These are phyloP conservation scores for Dictyophora rubrovolvata DNA, from an alignment of 768 basidiomycete species.

Conservation along the genomic window DNA sequence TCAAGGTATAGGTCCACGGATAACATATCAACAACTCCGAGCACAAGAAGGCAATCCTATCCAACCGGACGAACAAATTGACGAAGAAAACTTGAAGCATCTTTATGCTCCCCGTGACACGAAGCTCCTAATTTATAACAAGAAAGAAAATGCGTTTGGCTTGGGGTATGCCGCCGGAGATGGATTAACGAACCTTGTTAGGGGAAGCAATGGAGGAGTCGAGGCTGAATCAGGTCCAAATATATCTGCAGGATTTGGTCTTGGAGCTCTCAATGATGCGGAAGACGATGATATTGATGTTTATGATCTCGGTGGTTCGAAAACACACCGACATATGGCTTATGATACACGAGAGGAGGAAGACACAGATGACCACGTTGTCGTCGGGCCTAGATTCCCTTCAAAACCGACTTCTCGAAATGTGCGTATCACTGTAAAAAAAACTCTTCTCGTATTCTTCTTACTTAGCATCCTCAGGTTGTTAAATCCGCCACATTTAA, in stretches of 20 bases:
- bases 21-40: conserved; percentile 66
- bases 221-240: conserved; percentile 10
- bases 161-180: conserved; percentile 68
- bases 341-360: conserved; percentile 58
- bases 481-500: conserved; percentile 38
- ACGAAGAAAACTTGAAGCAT: conserved; percentile 81
- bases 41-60: conserved; percentile 51
- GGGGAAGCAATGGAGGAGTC: conserved; percentile 27
- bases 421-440: background rate
- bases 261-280: conserved; percentile 85
- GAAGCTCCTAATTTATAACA: conserved; percentile 44
- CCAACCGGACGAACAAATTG: conserved; percentile 39
- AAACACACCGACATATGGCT: conserved; percentile 39
- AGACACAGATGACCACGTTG: conserved; percentile 43
- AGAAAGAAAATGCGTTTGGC: conserved; percentile 74
- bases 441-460: background rate
- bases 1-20: conserved; percentile 86
- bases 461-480: background rate
- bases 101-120: conserved; percentile 79
- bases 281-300: conserved; percentile 88
- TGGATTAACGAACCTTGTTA: conserved; percentile 47
- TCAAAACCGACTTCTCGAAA: background rate
- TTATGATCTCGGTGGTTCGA: conserved; percentile 44
- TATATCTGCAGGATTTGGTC: conserved; percentile 66
- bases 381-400: conserved; percentile 23